Conservation (phyloP, 257 asterid genomes). For the Dorcoceras hygrometricum region DNA sequence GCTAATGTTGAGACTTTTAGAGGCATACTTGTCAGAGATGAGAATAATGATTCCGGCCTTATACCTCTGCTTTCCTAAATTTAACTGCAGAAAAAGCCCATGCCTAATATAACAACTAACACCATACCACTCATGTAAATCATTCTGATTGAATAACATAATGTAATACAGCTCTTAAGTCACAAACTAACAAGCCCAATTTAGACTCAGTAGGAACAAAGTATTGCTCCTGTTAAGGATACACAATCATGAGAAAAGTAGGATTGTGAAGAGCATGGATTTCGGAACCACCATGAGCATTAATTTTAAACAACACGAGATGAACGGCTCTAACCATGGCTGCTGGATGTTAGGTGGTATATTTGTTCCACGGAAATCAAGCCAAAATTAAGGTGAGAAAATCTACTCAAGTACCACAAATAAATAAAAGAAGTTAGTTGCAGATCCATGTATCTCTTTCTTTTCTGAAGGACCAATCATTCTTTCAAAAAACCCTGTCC, state of each 20-base stretch:
- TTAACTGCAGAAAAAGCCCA: neutral
- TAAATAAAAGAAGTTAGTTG: neutral
- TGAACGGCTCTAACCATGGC: slow-evolving; percentile 17
- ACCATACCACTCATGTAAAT: neutral
- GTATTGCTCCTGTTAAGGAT: neutral
- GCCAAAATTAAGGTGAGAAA: slow-evolving; percentile 16
- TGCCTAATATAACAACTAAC: neutral
- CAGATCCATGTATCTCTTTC: too few relatives aligned
- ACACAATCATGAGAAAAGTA: neutral
- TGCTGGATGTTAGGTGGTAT: neutral
- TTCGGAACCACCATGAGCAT: slow-evolving; percentile 16
- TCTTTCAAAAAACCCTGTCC: too few relatives aligned
- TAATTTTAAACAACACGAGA: slow-evolving; percentile 10
- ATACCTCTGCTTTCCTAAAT: slow-evolving; percentile 2
- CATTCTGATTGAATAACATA: neutral
- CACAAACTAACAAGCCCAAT: neutral
- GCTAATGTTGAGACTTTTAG: slow-evolving; percentile 1
- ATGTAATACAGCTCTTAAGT: neutral
- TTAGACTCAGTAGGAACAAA: neutral
- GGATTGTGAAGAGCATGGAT: neutral
- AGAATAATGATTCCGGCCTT: neutral
- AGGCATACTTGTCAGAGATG: neutral
- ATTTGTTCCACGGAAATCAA: slow-evolving; percentile 1
- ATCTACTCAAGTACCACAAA: neutral
- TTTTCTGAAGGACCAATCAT: too few relatives aligned